Evolutionary conservation across 163 green algal genomes (phyloP).

Genomic region (Picocystis sp.): DNA sequence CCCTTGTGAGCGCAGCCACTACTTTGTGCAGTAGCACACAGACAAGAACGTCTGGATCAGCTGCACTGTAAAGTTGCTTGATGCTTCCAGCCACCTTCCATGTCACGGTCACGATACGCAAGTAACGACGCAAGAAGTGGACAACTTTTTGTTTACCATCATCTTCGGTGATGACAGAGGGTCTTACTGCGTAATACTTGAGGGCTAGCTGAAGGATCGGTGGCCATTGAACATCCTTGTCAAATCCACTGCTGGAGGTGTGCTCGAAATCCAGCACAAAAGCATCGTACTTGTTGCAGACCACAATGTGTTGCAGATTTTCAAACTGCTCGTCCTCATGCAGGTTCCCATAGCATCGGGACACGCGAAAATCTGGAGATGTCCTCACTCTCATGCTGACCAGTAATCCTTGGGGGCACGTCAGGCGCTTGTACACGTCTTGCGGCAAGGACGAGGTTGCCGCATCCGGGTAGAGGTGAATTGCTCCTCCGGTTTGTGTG

Average conservation of each 20-base stretch:
- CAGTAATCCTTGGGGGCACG: conserved; percentile 22
- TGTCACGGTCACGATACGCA: conserved; percentile 39
- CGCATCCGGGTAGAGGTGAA: conserved; percentile 51
- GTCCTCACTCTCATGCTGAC: conserved; percentile 56
- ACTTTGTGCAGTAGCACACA: conserved; percentile 63
- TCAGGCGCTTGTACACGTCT: conserved; percentile 47
- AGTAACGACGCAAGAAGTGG: conserved; percentile 38
- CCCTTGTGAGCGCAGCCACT: conserved; percentile 11
- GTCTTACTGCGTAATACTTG: conserved; percentile 47
- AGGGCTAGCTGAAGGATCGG: conserved; percentile 58
- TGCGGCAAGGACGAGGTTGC: conserved; percentile 58
- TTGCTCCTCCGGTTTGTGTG: conserved; percentile 36
- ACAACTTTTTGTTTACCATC: conserved; percentile 1
- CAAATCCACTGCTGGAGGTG: conserved; percentile 18
- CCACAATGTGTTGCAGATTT: conserved; percentile 52
- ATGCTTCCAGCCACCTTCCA: conserved; percentile 25
- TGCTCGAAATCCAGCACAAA: conserved; percentile 60
- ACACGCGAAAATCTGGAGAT: conserved; percentile 5
- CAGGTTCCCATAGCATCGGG: conserved; percentile 42
- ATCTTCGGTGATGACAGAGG: no score
- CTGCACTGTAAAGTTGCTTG: conserved; percentile 34
- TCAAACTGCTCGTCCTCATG: conserved; percentile 37
- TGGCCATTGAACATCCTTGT: conserved; percentile 5
- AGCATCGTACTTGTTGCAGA: conserved; percentile 32
- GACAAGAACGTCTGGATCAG: conserved; percentile 39